Base-by-base conservation (phyloP, 1,284 basidiomycete species). In the Trametes versicolor region DNA sequence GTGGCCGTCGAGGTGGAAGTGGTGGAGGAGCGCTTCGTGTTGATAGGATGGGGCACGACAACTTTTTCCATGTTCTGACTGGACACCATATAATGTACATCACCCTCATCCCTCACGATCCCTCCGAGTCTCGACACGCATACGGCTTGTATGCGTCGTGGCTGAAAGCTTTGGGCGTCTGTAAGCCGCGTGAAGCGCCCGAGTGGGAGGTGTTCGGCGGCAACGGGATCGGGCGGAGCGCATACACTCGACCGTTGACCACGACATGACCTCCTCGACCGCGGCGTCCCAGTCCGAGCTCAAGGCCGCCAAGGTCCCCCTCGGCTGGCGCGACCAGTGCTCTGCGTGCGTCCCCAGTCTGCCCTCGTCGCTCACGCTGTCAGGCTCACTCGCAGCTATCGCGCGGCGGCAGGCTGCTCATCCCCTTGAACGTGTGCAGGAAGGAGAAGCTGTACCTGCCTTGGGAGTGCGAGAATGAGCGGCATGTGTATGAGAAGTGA, bases 271-370 rank as follows among this genome's bases (percentile, higher is more conserved):
- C 62, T 85, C 88, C 58, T 83, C 90, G 65, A 88, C 88, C 47
- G 92, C 91, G 60, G 95, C 96, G 57, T 94, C 95, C 39, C 91
- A 95, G 75, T 83, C 87, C 67, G 93, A 97, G 78, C 85, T 95
- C 77, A 93, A 94, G 78, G 85, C 86, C 8, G 84, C 92, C 65
- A 84, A 83, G 67, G 84, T 97, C 27, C 96, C 96, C 9, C 71
- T 97, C 10, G 91, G 86, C 13, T 98, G 93, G 90, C 85, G 96
- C 74, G 96, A 98, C 80, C 87, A 91, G 71, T 98, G 96, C 80
- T 97, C 95, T 71, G 88, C 95, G 96, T 97, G 77, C 75, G 92
- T 87, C 67, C 51, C 13, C 29, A 49, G 13, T 10, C 4, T 4
- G 32, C 27, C 23, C 23, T 5, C 34, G 32, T 43, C 32, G 25